Evolutionary conservation across 176 grass and related monocot genomes (phyloP), one percentile per base, ranked within the genome.

Genomic region (Poa pratensis): DNA sequence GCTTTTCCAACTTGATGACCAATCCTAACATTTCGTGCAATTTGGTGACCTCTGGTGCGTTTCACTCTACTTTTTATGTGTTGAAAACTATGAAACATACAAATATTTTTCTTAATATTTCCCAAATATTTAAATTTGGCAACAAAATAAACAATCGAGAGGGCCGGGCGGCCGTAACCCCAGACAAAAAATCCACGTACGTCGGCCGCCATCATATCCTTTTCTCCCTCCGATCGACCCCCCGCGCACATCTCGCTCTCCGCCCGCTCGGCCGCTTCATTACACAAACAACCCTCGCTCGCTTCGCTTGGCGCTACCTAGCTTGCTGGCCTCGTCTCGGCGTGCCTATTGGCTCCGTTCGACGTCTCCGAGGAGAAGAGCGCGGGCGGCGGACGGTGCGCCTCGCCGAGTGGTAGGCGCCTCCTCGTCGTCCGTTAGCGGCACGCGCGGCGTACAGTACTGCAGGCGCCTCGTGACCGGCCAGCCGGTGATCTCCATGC

Each of bases 401-500:
- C 18, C 20, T 2, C 39, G 35, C 59, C 58, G 58, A 9, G 58
- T 61, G 58, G 10, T 61, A 9, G 9, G 3, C 76, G 2, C 34
- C 73, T 37, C 37, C 60, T 12, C 48, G 48, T 26, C 35, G 7
- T 4, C 34, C 11, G 1, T 11, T 76, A 1, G 15, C 12, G 17
- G 57, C 57, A 60, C 6, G 30, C 7, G 45, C 24, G 3, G 14
- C 45, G 70, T 3, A 49, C 46, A 37, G n/a, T 59, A 22, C 55
- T 2, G 66, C 66, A 11, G 18, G 19, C 19, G 13, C 37, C 19
- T 22, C 10, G 70, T 49, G 22, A 49, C 43, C 23, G 70, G 43
- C 23, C 40, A 40, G 39, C n/a, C 11, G 71, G 71, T 37, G 53
- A 13, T 20, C 45, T 68, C 40, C 64, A 82, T 78, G 83, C 79